A percentile compares a stretch with the other conserved stretches of the same genome.
Conservation (phyloP, 1,284 basidiomycete species). For the Sanguinoderma infundibulare region DNA sequence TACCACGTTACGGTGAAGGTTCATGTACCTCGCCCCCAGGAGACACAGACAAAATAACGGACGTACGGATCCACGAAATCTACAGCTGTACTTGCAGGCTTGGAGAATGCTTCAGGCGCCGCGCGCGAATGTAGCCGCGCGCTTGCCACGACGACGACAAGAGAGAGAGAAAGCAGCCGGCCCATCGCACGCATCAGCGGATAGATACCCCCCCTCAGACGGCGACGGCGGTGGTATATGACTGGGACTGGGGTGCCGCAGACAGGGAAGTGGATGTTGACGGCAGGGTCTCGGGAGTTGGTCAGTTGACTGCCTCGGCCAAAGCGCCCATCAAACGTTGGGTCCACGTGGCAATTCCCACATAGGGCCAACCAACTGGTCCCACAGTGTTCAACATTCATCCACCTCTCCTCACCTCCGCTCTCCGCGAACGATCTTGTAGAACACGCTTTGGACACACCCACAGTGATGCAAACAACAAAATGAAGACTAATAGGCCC, state of each 20-base stretch:
- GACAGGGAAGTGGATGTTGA: background rate
- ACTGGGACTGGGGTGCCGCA: background rate
- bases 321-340: background rate
- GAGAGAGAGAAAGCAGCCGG: background rate
- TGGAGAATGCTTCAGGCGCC: slow-evolving; percentile 11
- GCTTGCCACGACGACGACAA: slow-evolving; percentile 23
- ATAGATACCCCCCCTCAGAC: background rate
- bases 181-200: background rate
- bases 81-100: slow-evolving; percentile 9
- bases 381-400: too few species aligned
- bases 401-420: too few species aligned
- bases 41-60: background rate
- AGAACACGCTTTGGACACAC: too few species aligned
- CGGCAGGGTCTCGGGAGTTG: background rate
- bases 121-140: slow-evolving; percentile 6
- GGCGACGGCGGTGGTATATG: background rate
- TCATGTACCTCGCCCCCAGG: background rate
- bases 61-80: slow-evolving; percentile 56
- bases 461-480: too few species aligned
- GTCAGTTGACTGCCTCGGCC: background rate
- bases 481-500: too few species aligned
- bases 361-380: too few species aligned
- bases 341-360: background rate
- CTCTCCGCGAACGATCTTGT: too few species aligned
- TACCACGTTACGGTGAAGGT: background rate